Evolutionary conservation across 148 eudicot species (phyloP).

Genomic region (Persicaria tinctoria): DNA sequence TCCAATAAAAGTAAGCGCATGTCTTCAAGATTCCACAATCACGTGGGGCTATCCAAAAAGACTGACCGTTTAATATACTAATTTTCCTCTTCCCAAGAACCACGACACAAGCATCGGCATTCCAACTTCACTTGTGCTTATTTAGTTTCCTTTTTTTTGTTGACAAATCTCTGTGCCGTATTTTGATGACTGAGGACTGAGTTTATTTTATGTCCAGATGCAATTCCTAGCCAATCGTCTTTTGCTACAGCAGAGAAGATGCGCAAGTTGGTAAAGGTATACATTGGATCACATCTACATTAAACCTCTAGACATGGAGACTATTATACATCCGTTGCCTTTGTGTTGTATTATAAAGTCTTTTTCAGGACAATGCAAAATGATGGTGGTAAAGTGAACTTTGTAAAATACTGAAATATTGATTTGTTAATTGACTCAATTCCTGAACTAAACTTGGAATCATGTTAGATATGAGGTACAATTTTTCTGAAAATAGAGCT

Average conservation of each 20-base stretch:
- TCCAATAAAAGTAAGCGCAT: not conserved
- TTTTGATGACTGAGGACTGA: not conserved
- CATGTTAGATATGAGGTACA: not conserved
- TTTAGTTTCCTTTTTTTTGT: constrained; percentile 11
- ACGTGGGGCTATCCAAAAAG: not conserved
- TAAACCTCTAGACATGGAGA: not conserved
- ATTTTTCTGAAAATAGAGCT: not conserved
- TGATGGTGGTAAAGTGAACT: not conserved
- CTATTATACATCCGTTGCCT: not conserved
- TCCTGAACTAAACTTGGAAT: not conserved
- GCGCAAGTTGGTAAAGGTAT: constrained; percentile 83
- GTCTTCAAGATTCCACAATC: not conserved
- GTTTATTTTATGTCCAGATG: constrained; percentile 26
- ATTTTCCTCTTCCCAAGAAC: not conserved
- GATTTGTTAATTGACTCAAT: not conserved
- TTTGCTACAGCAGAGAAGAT: constrained; percentile 69
- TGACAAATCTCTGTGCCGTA: not conserved
- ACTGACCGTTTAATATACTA: not conserved
- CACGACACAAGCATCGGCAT: not conserved
- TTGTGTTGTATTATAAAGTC: not conserved
- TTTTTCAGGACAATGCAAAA: not conserved
- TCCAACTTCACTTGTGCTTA: not conserved
- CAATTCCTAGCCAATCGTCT: constrained; percentile 56
- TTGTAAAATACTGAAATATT: not conserved
- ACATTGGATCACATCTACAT: not conserved